Percentiles rank a stretch among this genome's conserved stretches.
These are phyloP conservation scores for Mortierella antarctica DNA, from an alignment of 192 early-diverging fungal species.

Conservation along the genomic window DNA sequence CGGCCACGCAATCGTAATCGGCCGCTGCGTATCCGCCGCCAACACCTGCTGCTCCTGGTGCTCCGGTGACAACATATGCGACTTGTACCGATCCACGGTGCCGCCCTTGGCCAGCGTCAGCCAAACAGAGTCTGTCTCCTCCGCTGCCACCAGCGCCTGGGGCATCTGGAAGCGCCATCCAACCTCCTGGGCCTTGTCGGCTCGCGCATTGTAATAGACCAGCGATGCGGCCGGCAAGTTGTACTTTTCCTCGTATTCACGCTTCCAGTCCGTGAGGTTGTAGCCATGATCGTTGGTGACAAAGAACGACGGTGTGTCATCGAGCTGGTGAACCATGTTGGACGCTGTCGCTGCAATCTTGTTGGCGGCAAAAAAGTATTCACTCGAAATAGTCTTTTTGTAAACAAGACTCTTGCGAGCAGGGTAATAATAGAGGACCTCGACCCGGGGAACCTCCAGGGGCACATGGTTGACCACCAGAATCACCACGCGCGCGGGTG, in stretches of 20 bases:
- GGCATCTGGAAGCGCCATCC: conserved; percentile 50
- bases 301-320: conserved; percentile 50
- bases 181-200: conserved; percentile 36
- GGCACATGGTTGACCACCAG: conserved; percentile 52
- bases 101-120: conserved; percentile 41
- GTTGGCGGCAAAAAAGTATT: conserved; percentile 42
- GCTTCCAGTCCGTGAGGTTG: conserved; percentile 53
- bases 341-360: conserved; percentile 39
- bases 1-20: conserved; percentile 28
- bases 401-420: conserved; percentile 50
- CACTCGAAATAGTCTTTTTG: conserved; percentile 49
- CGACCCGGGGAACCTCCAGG: conserved; percentile 37
- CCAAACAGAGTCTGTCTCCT: conserved; percentile 26
- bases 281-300: conserved; percentile 47
- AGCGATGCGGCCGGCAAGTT: conserved; percentile 46
- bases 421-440: conserved; percentile 53
- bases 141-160: conserved; percentile 9
- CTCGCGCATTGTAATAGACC: conserved; percentile 45
- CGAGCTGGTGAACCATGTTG: conserved; percentile 14
- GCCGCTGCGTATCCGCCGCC: conserved; percentile 28
- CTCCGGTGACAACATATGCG: conserved; percentile 37
- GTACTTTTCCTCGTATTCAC: conserved; percentile 50
- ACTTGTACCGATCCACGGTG: conserved; percentile 34
- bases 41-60: conserved; percentile 39
- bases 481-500: conserved; percentile 42